Base-by-base conservation (phyloP, 768 basidiomycete species). In the Hirschioporus abietinus region DNA sequence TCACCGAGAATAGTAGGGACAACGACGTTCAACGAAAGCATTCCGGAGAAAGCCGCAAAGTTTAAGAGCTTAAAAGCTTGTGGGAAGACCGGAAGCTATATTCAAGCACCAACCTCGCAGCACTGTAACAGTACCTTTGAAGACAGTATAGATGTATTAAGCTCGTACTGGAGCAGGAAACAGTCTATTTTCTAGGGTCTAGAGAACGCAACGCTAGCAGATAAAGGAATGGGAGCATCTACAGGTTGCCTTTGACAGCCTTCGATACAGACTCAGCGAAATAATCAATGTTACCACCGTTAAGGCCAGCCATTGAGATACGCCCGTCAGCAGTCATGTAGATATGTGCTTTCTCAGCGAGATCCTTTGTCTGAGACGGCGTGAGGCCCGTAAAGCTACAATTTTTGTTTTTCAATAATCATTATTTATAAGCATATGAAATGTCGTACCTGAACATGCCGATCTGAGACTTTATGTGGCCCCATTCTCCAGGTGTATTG, bases 301-400 rank as follows among this genome's bases (percentile, higher is more conserved):
- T 96, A 74, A 96, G 78, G 35, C 93, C 95, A 68, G 94, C 93
- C 93, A 96, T 96, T 59, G 92, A 93, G 72, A 96, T 95, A 71
- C 95, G 89, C 23, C 95, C 95, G 76, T 96, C 91, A 66, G 84
- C 82, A n/a, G 95, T 96, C 91, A 96, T 91, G 79, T 96, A 96
- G 69, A 96, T 82, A 75, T 96, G 93, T 4, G 92, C 92, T 74
- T 91, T 92, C 76, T 94, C 87, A 18, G 95, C 92, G 64, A 96
- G 84, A 6, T 83, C 84, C 72, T 90, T 90, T 70, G 92, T 92
- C 71, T 97, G 95, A 5, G 83, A 81, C 26, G 88, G 80, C 68
- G 86, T 88, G 72, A 96, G 78, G 24, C 95, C 95, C 60, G 94
- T 96, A 81, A 93, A 96, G 78, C 92, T 74, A 63, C 42, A 9